Conservation (phyloP, 768 basidiomycete genomes). For the Leccinum ochraceum region DNA sequence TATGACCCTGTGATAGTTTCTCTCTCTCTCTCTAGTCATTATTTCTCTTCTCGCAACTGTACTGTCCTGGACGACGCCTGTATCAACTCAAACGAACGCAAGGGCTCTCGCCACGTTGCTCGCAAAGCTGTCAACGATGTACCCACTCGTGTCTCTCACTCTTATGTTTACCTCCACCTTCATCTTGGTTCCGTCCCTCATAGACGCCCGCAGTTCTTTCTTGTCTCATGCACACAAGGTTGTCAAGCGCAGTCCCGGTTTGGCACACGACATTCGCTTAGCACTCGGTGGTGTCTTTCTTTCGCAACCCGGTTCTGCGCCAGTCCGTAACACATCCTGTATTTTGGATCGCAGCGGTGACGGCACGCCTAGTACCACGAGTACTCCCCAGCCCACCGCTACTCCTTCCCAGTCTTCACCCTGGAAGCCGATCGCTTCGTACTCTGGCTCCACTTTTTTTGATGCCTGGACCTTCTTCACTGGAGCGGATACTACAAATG, state of each 20-base stretch:
- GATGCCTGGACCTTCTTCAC: constrained; percentile 78
- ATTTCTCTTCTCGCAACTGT: no score
- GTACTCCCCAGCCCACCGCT: constrained; percentile 17
- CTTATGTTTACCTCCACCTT: no score
- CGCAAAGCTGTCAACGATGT: no score
- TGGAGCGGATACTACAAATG: constrained; percentile 72
- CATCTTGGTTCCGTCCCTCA: constrained; percentile 12
- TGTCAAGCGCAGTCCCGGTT: constrained; percentile 54
- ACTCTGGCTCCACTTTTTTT: constrained; percentile 75
- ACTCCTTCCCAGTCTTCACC: constrained; percentile 17
- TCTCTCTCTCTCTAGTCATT: no score
- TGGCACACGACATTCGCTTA: constrained; percentile 69
- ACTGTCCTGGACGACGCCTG: no score
- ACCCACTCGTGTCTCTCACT: no score
- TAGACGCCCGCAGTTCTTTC: constrained; percentile 32
- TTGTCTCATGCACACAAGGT: constrained; percentile 50
- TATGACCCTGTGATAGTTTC: no score
- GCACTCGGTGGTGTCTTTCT: constrained; percentile 59
- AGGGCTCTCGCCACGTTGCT: no score
- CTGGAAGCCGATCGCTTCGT: constrained; percentile 61
- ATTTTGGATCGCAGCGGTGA: constrained; percentile 26
- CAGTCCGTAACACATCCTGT: constrained; percentile 38
- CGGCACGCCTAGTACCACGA: constrained; percentile 25
- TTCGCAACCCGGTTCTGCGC: constrained; percentile 37
- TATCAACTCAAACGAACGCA: no score